These are phyloP conservation scores for Geoglossum glabrum DNA, from an alignment of 495 filamentous ascomycete genomes.

Conservation along the genomic window DNA sequence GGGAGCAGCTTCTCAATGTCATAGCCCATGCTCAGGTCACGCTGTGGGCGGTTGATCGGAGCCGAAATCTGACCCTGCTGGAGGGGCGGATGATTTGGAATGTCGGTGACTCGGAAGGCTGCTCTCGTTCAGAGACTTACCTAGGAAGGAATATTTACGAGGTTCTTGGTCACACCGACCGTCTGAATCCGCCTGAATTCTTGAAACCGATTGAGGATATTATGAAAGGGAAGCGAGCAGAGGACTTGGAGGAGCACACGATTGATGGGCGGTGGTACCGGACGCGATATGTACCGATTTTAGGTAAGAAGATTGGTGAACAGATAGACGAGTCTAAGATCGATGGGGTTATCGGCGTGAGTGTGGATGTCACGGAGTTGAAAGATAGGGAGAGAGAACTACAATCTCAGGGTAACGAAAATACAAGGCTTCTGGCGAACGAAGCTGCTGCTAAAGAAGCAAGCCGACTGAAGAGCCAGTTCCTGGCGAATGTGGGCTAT, in stretches of 20 bases:
- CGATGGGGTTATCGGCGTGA: slow-evolving; percentile 46
- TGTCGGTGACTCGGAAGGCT: slow-evolving; percentile 14
- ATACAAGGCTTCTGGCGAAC: slow-evolving; percentile 38
- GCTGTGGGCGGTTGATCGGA: slow-evolving; percentile 41
- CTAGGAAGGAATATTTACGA: slow-evolving; percentile 40
- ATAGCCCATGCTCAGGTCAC: slow-evolving; percentile 46
- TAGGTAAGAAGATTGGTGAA: slow-evolving; percentile 27
- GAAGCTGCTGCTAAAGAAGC: slow-evolving; percentile 76
- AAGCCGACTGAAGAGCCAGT: slow-evolving; percentile 75
- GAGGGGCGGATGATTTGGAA: slow-evolving; percentile 39
- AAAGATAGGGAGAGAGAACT: slow-evolving; percentile 35
- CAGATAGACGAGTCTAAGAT: slow-evolving; percentile 25
- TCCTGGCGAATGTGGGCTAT: slow-evolving; percentile 61
- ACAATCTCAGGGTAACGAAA: slow-evolving; percentile 37
- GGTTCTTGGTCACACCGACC: slow-evolving; percentile 22
- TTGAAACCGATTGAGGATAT: slow-evolving; percentile 34
- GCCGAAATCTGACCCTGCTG: slow-evolving; percentile 35
- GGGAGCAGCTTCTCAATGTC: slow-evolving; percentile 43
- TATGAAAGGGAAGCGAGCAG: slow-evolving; percentile 28
- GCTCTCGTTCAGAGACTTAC: slow-evolving; percentile 16
- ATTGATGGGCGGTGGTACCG: slow-evolving; percentile 38
- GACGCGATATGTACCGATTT: slow-evolving; percentile 40
- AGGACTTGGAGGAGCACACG: slow-evolving; percentile 30
- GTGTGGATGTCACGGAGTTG: slow-evolving; percentile 48
- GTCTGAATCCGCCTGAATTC: slow-evolving; percentile 18